A percentile compares a stretch with the other conserved stretches of the same genome.
Conservation (phyloP, 768 basidiomycete species). For the Filobasidium wieringae region DNA sequence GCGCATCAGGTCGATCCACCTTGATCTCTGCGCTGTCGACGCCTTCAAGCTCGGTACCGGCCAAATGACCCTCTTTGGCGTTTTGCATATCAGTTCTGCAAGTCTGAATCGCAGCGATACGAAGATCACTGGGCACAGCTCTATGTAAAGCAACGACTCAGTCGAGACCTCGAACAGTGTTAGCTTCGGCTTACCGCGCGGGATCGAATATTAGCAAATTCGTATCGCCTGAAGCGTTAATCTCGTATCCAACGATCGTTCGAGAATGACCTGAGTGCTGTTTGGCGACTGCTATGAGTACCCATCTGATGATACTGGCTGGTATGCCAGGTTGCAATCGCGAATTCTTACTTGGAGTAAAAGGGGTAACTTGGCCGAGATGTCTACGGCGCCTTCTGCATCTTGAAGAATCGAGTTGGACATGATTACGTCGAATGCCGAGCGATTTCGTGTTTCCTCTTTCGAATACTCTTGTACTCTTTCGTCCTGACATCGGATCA, state of each 20-base stretch:
- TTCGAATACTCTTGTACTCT: no score
- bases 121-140: slow-evolving; percentile 10
- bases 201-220: slow-evolving; percentile 72
- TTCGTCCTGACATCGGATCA: no score
- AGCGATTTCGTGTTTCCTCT: no score
- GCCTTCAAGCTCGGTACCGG: no score
- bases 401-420: no score
- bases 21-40: no score
- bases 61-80: not conserved
- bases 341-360: not conserved
- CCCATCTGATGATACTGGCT: slow-evolving; percentile 22
- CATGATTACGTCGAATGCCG: no score
- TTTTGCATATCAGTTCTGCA: slow-evolving; percentile 6
- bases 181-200: slow-evolving; percentile 39
- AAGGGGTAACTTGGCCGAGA: not conserved
- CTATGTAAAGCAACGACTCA: slow-evolving; percentile 14
- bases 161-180: slow-evolving; percentile 8
- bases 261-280: slow-evolving; percentile 79
- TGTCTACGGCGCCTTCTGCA: no score
- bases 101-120: slow-evolving; percentile 4
- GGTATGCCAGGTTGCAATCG: not conserved
- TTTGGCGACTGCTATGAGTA: not conserved
- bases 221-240: slow-evolving; percentile 48
- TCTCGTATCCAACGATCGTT: slow-evolving; percentile 72
- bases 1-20: no score